Percentiles rank a stretch among this genome's conserved stretches.
phyloP scores from a whole-genome alignment of 768 basidiomycete species.

The Boletus tomentosulus region DNA sequence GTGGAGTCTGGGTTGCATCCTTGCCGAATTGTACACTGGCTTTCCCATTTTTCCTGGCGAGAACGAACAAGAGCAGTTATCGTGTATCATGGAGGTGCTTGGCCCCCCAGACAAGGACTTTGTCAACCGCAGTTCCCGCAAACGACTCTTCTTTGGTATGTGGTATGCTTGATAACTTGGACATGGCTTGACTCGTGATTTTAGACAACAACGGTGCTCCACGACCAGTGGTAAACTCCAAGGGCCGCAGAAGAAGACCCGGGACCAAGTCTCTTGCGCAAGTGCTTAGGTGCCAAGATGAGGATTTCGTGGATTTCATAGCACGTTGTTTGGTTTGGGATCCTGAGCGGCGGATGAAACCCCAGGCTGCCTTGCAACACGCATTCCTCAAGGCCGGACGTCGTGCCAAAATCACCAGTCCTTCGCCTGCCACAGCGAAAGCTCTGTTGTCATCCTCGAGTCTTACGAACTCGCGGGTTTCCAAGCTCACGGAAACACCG shows the following conservation, averaged over 20 bases:
- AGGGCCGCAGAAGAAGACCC: slow-evolving; percentile 88
- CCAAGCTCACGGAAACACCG: slow-evolving; percentile 66
- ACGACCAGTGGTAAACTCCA: slow-evolving; percentile 91
- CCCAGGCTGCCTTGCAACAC: slow-evolving; percentile 87
- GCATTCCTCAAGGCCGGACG: slow-evolving; percentile 76
- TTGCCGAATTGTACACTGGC: slow-evolving; percentile 95
- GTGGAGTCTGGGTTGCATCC: slow-evolving; percentile 99
- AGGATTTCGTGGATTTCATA: slow-evolving; percentile 95
- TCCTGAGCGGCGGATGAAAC: slow-evolving; percentile 92
- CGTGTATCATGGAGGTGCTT: slow-evolving; percentile 99
- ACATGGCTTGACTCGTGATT: background rate
- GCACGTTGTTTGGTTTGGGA: slow-evolving; percentile 98
- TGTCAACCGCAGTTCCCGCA: slow-evolving; percentile 88
- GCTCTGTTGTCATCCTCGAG: slow-evolving; percentile 56
- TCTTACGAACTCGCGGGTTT: slow-evolving; percentile 44
- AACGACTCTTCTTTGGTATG: slow-evolving; percentile 94
- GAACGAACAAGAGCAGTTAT: slow-evolving; percentile 96
- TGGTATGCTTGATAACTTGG: background rate
- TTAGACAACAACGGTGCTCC: slow-evolving; percentile 91
- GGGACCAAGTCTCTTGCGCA: slow-evolving; percentile 87
- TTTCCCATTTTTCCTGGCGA: slow-evolving; percentile 99
- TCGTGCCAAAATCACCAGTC: slow-evolving; percentile 44
- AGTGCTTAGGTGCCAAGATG: slow-evolving; percentile 89
- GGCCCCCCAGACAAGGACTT: slow-evolving; percentile 95
- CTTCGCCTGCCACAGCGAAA: slow-evolving; percentile 46